A percentile compares a stretch with the other conserved stretches of the same genome.
Evolutionary conservation across 2,329 filamentous ascomycete species (phyloP).

Genomic region (Alternaria triticimaculans): DNA sequence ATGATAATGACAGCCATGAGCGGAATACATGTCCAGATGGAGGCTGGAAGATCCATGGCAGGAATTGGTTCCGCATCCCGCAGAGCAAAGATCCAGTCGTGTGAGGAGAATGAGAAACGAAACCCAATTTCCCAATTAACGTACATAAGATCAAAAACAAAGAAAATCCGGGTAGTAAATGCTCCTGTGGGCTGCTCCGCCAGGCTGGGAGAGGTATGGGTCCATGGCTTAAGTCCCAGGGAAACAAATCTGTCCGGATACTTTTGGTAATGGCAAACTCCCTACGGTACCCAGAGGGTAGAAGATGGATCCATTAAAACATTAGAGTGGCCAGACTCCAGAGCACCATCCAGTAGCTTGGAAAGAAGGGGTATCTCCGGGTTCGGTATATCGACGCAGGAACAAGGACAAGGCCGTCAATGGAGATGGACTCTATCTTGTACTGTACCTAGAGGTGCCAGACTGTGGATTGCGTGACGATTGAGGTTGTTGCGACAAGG

Average conservation of each 20-base stretch:
- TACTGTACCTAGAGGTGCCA: constrained; percentile 27
- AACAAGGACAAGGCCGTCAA: constrained; percentile 37
- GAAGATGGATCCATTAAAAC: constrained; percentile 35
- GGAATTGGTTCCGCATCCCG: constrained; percentile 11
- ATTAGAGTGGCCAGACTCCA: constrained; percentile 38
- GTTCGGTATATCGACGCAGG: constrained; percentile 37
- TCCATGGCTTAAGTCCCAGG: constrained; percentile 24
- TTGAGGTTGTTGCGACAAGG: constrained; percentile 36
- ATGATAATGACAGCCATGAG: constrained; percentile 11
- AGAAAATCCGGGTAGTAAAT: constrained; percentile 19
- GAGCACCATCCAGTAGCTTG: constrained; percentile 38
- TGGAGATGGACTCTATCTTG: constrained; percentile 36
- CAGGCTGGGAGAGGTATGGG: constrained; percentile 14
- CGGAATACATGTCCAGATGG: constrained; percentile 11
- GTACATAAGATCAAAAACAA: constrained; percentile 22
- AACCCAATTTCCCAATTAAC: constrained; percentile 22
- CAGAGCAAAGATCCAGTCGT: constrained; percentile 8
- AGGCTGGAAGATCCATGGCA: constrained; percentile 9
- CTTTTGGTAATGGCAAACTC: constrained; percentile 34
- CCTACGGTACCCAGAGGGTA: constrained; percentile 30
- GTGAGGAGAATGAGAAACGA: constrained; percentile 14
- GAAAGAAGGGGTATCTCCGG: constrained; percentile 46
- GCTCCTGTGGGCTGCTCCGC: constrained; percentile 20
- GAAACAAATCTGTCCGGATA: constrained; percentile 29
- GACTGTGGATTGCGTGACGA: constrained; percentile 33